Conservation (phyloP, 2,329 filamentous ascomycete species). For the Cercospora zeae-maydis region DNA sequence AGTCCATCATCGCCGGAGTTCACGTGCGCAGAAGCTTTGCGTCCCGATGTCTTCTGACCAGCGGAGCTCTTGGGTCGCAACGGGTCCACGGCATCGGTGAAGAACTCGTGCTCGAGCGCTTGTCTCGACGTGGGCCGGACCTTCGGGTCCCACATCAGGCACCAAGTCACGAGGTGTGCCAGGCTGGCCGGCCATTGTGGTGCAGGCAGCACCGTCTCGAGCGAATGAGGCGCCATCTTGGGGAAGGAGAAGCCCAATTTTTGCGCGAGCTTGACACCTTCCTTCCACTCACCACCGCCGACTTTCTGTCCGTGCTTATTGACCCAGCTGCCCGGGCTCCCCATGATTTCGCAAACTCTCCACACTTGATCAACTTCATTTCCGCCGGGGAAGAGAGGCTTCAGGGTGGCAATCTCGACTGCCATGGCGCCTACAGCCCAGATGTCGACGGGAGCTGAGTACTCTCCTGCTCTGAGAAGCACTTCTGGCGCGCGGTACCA, state of each 20-base stretch:
- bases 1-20: constrained; percentile 64
- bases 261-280: constrained; percentile 84
- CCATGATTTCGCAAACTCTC: constrained; percentile 99
- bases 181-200: constrained; percentile 89
- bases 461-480: constrained; percentile 86
- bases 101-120: constrained; percentile 94
- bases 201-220: constrained; percentile 86
- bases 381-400: constrained; percentile 92
- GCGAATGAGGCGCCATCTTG: constrained; percentile 95
- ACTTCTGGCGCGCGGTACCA: constrained; percentile 97
- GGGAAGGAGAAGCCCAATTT: constrained; percentile 98
- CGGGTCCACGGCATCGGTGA: constrained; percentile 86
- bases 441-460: constrained; percentile 95
- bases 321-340: constrained; percentile 96
- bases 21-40: constrained; percentile 78
- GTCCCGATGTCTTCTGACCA: constrained; percentile 74
- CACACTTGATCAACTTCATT: constrained; percentile 99
- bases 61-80: constrained; percentile 85
- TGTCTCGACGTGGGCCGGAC: constrained; percentile 85
- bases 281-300: constrained; percentile 95
- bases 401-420: constrained; percentile 92
- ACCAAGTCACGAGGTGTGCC: constrained; percentile 95
- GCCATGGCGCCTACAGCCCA: constrained; percentile 99
- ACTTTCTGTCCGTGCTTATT: constrained; percentile 83
- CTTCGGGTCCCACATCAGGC: constrained; percentile 97